Evolutionary conservation across 2,329 filamentous ascomycete species (phyloP), one percentile per base, ranked within the genome.

Genomic region (Huntiella decipiens): DNA sequence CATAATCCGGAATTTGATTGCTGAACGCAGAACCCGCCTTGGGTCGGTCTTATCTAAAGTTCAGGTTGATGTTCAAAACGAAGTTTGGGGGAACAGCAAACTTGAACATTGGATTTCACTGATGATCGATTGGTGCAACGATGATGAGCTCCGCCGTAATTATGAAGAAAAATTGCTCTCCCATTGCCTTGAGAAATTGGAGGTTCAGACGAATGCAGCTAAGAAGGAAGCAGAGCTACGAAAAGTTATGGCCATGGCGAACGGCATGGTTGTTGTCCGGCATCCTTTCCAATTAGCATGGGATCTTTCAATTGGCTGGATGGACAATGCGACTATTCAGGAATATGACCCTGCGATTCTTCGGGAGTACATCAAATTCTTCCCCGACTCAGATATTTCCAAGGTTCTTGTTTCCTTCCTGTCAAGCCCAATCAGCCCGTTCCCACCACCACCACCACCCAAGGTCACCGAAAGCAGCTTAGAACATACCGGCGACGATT

Each of bases 251-350:
- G 79, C 81, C 50, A 66, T 91, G 44, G 86, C 88, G 1, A 76
- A 79, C 51, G 91, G 88, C 51, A 94, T 98, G 82, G 88, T 98
- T 50, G 82, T 94, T 50, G 91, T 98, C 58, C 87, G 88, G 54
- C 86, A 96, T 54, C 83, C 85, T 0, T 94, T 80, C 61, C 75
- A 79, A 52, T 68, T 92, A 12, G 91, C 91, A 0, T 98, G 92
- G 92, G 80, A 85, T 54, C 79, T 95, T 50, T 73, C 82, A 28
- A 68, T 98, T 49, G 84, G 96, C 56, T 96, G 88, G 82, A 74
- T 82, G 53, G 87, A 95, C 59, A 66, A 76, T 37, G 77, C 82
- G 54, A 73, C 74, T 40, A 71, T 91, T 41, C 66, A 70, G n/a
- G 74, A 84, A 19, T 81, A 85, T 66, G 87, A 96, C 56, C 71